Conservation (phyloP, 805 yeast species). For the Saccharomycopsis lassenensis region DNA sequence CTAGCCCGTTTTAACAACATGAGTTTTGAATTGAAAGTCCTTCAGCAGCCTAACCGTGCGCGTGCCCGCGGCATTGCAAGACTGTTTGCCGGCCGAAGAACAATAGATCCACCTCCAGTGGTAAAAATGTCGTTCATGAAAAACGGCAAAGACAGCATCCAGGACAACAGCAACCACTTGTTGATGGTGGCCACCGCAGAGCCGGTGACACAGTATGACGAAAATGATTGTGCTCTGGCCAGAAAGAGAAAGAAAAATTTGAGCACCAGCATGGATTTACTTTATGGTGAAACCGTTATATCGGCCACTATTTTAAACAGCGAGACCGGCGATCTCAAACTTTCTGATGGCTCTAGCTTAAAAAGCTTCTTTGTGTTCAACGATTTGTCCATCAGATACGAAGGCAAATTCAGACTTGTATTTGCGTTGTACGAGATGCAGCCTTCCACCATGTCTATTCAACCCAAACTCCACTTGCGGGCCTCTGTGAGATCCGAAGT, state of each 20-base stretch:
- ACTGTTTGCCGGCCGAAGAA: slow-evolving; percentile 24
- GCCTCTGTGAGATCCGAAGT: slow-evolving; percentile 19
- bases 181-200: slow-evolving; percentile 8
- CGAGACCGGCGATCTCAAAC: slow-evolving; percentile 17
- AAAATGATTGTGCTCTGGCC: slow-evolving; percentile 3
- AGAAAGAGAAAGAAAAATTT: slow-evolving; percentile 3
- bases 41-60: slow-evolving; percentile 25
- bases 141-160: slow-evolving; percentile 22
- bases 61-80: slow-evolving; percentile 26
- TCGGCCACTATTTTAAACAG: slow-evolving; percentile 19
- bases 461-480: slow-evolving; percentile 10
- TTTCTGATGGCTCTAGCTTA: slow-evolving; percentile 15
- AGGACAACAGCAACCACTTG: slow-evolving; percentile 18
- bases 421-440: slow-evolving; percentile 23
- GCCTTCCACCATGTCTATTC: background rate
- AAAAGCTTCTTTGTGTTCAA: slow-evolving; percentile 23
- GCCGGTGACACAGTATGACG: slow-evolving; percentile 9
- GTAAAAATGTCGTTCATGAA: slow-evolving; percentile 19
- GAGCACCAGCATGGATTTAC: slow-evolving; percentile 4
- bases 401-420: slow-evolving; percentile 23
- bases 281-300: slow-evolving; percentile 21
- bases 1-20: too few relatives aligned
- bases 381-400: slow-evolving; percentile 25
- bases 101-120: slow-evolving; percentile 28
- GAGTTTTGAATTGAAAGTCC: slow-evolving; percentile 18